phyloP scores from a whole-genome alignment of 2,329 filamentous ascomycete genomes.

The Botryotinia calthae region DNA sequence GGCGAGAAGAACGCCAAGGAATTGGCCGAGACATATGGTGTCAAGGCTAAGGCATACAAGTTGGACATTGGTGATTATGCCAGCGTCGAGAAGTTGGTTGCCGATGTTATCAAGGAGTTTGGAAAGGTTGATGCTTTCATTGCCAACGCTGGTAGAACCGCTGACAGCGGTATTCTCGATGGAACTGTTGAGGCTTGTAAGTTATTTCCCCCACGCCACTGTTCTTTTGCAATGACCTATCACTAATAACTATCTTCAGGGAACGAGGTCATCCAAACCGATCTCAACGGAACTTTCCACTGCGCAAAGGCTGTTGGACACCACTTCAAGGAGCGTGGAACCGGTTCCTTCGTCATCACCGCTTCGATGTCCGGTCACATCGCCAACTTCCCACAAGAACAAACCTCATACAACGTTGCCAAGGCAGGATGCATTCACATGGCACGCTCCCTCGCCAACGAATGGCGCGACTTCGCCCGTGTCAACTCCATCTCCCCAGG shows the following conservation, averaged over 20 bases:
- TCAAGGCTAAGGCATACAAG: constrained; percentile 68
- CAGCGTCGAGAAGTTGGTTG: constrained; percentile 50
- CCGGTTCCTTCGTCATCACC: constrained; percentile 64
- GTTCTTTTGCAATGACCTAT: background rate
- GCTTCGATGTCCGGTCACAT: constrained; percentile 59
- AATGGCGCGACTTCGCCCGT: constrained; percentile 67
- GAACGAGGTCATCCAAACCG: constrained; percentile 62
- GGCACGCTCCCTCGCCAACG: constrained; percentile 62
- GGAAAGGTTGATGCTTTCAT: constrained; percentile 66
- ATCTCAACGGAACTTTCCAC: constrained; percentile 63
- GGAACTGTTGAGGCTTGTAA: constrained; percentile 61
- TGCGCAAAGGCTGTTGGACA: constrained; percentile 66
- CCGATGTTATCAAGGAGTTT: constrained; percentile 64
- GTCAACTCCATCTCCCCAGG: constrained; percentile 67
- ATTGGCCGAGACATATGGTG: constrained; percentile 56
- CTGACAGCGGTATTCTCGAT: constrained; percentile 66
- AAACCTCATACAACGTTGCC: constrained; percentile 62
- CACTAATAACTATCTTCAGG: background rate
- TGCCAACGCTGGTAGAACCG: constrained; percentile 69
- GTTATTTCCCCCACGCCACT: background rate
- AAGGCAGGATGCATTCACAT: constrained; percentile 67
- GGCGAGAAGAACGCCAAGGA: constrained; percentile 66
- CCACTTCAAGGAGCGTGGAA: constrained; percentile 65
- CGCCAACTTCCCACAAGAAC: constrained; percentile 60
- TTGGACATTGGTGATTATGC: constrained; percentile 57